Conservation (phyloP, 2,329 filamentous ascomycete species). For the Sarocladium kiliense region DNA sequence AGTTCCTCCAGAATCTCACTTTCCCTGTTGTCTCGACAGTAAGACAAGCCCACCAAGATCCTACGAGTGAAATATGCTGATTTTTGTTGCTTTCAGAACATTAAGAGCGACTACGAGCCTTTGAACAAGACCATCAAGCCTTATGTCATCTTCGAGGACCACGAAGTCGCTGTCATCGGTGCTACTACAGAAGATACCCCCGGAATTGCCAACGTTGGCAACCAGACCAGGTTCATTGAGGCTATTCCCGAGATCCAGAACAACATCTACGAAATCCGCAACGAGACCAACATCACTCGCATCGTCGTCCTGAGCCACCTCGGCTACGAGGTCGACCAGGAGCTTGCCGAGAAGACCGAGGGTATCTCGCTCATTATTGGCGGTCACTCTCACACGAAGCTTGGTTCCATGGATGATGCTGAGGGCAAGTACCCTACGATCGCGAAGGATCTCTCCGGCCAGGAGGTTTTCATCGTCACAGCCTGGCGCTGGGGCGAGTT, state of each 20-base stretch:
- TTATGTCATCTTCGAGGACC: conserved; percentile 58
- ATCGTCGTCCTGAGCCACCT: conserved; percentile 65
- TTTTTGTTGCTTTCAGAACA: conserved; percentile 37
- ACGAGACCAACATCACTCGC: conserved; percentile 53
- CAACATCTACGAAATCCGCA: conserved; percentile 56
- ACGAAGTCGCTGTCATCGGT: conserved; percentile 58
- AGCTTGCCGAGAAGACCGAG: conserved; percentile 52
- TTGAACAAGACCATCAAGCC: conserved; percentile 61
- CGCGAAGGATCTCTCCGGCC: conserved; percentile 52
- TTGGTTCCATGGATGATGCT: conserved; percentile 54
- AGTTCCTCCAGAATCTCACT: conserved; percentile 57
- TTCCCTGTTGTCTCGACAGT: conserved; percentile 55
- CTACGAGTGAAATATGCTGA: not conserved
- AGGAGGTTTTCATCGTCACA: conserved; percentile 65
- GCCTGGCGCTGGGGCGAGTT: conserved; percentile 67
- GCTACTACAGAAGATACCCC: conserved; percentile 57
- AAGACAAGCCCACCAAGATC: not conserved
- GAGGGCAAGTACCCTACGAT: conserved; percentile 61
- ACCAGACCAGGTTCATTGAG: conserved; percentile 54
- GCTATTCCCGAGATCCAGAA: conserved; percentile 53
- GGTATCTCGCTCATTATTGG: conserved; percentile 66
- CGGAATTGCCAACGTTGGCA: conserved; percentile 52
- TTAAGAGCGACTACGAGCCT: conserved; percentile 52
- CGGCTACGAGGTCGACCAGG: conserved; percentile 59
- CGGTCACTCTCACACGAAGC: conserved; percentile 54